Base-by-base conservation (phyloP, 371 early-diverging fungal genomes). In the Parasitella parasitica region DNA sequence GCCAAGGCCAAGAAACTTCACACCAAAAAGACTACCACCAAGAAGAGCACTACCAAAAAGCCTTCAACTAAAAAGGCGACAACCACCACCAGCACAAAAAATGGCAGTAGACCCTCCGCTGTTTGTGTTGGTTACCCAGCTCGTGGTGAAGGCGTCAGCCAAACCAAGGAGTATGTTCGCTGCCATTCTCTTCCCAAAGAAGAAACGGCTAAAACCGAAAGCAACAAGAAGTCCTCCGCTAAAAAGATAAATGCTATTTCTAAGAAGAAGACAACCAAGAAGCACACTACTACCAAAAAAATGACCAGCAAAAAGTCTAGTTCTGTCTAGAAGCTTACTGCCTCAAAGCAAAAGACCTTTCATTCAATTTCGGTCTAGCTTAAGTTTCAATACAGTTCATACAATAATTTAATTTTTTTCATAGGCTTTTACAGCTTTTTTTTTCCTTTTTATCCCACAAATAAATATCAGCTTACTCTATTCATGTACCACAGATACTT, bases 61-160 rank as follows among this genome's bases (percentile, higher is more conserved):
- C n/a, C n/a, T n/a, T n/a, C n/a, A n/a, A n/a, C n/a, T n/a, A n/a
- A n/a, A n/a, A n/a, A n/a, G n/a, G n/a, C n/a, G n/a, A n/a, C n/a
- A n/a, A 49, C 27, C 8, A 63, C 56, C 12, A 46, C 43, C 39
- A 37, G 27, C 46, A 43, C 35, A 12, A 48, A 54, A 36, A 64
- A 64, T 52, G 18, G 6, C 15, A 22, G 20, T 15, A 38, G 48
- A 30, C 24, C 66, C 38, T 51, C 56, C 34, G 61, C 67, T n/a
- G 48, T 67, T 26, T 61, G 62, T 39, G 52, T 61, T 32, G 61
- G 62, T 4, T 61, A 61, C 26, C 67, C 67, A 43, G 37, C 48
- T 6, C 26, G 27, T 34, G 48, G 37, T 3, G 57, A 57, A 46
- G 46, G 57, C 13, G 20, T 18, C 46, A 35, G 28, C 26, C 24